Conservation (phyloP, 495 filamentous ascomycete genomes). For the Penicillium egyptiacum region DNA sequence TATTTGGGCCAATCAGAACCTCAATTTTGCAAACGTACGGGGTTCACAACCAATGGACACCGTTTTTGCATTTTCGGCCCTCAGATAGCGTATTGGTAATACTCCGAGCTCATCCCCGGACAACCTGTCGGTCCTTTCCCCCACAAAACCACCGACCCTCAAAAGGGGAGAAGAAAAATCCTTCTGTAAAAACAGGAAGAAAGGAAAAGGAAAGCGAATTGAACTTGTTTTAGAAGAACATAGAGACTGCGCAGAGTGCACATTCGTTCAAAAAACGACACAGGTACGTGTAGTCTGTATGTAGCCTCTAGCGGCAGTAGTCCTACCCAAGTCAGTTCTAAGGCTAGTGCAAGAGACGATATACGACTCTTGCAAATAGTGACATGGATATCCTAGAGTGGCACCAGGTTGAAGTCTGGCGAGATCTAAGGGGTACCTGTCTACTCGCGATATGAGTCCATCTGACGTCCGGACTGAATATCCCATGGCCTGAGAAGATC, state of each 20-base stretch:
- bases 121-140: no score
- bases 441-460: neutral
- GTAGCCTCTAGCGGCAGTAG: no score
- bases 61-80: neutral
- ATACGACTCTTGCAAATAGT: neutral
- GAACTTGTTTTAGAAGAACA: neutral
- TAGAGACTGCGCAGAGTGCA: no score
- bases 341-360: no score
- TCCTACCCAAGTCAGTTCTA: no score
- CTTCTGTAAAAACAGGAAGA: no score
- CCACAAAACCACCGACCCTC: neutral
- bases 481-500: neutral
- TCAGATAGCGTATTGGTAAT: constrained; percentile 22
- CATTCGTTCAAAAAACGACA: no score
- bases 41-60: neutral
- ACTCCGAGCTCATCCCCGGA: neutral
- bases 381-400: neutral
- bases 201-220: neutral
- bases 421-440: neutral
- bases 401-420: neutral
- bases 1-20: neutral
- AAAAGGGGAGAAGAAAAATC: no score
- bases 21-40: neutral
- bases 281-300: no score
- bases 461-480: neutral